phyloP scores from a whole-genome alignment of 202 grass and related monocot species.

The Setaria italica region DNA sequence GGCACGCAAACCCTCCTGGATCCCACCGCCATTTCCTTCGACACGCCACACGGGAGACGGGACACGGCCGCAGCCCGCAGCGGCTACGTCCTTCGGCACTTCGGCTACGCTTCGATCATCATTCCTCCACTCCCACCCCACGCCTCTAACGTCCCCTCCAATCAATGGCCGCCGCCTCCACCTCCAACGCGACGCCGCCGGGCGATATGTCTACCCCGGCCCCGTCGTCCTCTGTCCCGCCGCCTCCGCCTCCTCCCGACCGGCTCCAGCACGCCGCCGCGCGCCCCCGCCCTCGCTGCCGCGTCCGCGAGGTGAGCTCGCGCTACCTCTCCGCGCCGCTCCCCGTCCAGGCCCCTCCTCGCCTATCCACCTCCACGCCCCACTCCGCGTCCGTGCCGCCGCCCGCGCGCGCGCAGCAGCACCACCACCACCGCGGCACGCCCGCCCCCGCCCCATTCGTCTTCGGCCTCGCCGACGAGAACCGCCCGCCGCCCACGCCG shows the following conservation, averaged over 20 bases:
- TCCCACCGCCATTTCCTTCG: too few relatives aligned
- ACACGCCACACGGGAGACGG: too few relatives aligned
- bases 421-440: background rate
- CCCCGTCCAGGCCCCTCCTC: background rate
- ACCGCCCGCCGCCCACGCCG: background rate
- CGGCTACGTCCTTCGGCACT: too few relatives aligned
- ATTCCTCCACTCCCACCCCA: too few relatives aligned
- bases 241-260: background rate
- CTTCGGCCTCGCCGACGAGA: background rate
- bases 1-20: too few relatives aligned
- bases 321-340: slow-evolving; percentile 7
- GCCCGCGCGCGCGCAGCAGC: background rate
- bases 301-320: background rate
- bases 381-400: background rate
- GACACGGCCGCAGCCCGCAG: too few relatives aligned
- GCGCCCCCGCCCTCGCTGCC: background rate
- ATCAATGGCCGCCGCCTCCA: background rate
- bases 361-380: background rate
- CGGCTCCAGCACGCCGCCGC: background rate
- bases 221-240: background rate
- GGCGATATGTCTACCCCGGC: too few relatives aligned
- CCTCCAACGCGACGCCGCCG: too few relatives aligned
- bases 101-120: too few relatives aligned
- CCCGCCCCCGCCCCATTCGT: background rate
- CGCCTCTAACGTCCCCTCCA: too few relatives aligned